Base-by-base conservation (phyloP, 306 rosid genomes). In the Heteromeles arbutifolia region DNA sequence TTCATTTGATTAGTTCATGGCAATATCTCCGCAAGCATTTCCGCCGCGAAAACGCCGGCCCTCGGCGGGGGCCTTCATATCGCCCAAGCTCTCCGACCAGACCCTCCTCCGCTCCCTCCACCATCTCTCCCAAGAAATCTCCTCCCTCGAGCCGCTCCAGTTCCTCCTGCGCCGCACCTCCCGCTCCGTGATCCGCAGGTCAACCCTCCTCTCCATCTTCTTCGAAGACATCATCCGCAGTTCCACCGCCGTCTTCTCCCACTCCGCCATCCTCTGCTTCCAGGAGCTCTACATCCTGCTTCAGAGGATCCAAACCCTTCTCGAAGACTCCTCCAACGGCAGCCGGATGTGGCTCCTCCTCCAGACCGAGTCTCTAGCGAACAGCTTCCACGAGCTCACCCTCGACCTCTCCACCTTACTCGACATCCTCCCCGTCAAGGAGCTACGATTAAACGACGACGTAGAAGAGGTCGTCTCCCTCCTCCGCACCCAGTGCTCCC, bases 201-300 rank as follows among this genome's bases (percentile, higher is more conserved):
- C 91, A 34, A 85, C 76, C 65, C 84, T 92, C 6, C 89, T 96
- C 4, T 64, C 82, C 4, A 74, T 89, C 11, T 77, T 92, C 24
- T 91, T 90, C 70, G 90, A 92, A 19, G 98, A 96, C 68, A 73
- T 96, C 1, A 22, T 80, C 15, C 79, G 85, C 0, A 59, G 24
- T 11, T 74, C 77, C 6, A 19, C 44, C 11, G n/a, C 56, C 25
- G 25, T 68, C 3, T 74, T 76, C 31, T 84, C 87, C 0, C 61
- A 85, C 44, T 88, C 98, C 0, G 78, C 84, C 3, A 3, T 76
- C n/a, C 88, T 96, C 12, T 92, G 99, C 70, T 88, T 92, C 56
- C 90, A 88, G 9, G 98, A 92, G 79, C 86, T 91, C 90, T 84
- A 84, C 85, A 84, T 96, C 53, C 86, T 89, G 18, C 78, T 96